These are phyloP conservation scores for Dovyalis caffra DNA, from an alignment of 345 rosid genomes.

Conservation along the genomic window DNA sequence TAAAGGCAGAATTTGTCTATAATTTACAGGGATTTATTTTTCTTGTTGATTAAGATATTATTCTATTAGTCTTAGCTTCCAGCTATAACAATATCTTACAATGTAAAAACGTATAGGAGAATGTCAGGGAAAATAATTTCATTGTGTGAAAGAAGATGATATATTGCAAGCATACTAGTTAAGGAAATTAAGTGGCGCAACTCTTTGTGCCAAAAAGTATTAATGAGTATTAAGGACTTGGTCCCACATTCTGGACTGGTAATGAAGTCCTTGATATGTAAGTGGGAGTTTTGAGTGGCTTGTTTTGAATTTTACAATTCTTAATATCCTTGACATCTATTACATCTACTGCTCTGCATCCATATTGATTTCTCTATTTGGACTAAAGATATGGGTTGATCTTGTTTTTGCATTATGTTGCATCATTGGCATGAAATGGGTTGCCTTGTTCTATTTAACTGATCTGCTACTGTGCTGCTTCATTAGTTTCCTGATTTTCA, in stretches of 20 bases:
- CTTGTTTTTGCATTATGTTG: not conserved
- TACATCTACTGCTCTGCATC: not conserved
- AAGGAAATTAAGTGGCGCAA: not conserved
- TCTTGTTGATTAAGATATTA: not conserved
- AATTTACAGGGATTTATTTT: not conserved
- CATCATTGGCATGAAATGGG: not conserved
- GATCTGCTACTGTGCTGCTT: not conserved
- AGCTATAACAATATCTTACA: not conserved
- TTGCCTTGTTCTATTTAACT: not conserved
- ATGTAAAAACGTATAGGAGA: not conserved
- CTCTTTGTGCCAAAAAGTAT: too few relatives aligned
- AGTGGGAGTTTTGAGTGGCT: not conserved
- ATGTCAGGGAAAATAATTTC: not conserved
- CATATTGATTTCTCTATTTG: not conserved
- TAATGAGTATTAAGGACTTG: too few relatives aligned
- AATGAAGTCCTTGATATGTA: not conserved
- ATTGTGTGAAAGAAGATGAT: not conserved
- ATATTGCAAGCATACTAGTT: not conserved
- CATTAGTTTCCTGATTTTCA: constrained; percentile 6
- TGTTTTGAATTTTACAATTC: not conserved
- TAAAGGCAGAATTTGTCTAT: not conserved
- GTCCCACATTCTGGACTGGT: not conserved
- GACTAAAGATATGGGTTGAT: not conserved
- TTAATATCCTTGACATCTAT: not conserved
- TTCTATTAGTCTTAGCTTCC: not conserved